Base-by-base conservation (phyloP, 2,329 filamentous ascomycete species). In the Penicillium psychrosexuale region DNA sequence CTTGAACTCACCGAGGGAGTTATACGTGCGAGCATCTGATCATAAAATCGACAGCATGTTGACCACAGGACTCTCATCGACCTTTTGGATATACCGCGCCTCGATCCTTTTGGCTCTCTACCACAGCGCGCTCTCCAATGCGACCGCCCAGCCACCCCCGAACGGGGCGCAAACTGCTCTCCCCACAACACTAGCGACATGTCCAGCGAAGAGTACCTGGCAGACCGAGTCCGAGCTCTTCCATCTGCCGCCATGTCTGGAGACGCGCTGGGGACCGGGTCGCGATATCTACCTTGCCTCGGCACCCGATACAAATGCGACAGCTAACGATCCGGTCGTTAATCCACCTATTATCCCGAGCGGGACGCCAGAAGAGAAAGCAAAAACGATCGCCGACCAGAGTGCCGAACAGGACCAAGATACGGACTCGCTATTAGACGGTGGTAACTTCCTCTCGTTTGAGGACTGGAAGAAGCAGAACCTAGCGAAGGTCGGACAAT, bases 391-490 rank as follows among this genome's bases (percentile, higher is more conserved):
- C 11, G 30, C 45, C 15, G 49, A 47, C 2, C 48, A 48, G 5
- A 50, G n/a, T 6, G 2, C 50, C 13, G 58, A 76, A 12, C 65
- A 74, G 15, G 81, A 85, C 51, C 69, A 78, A 15, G 86, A 89
- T 54, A 78, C 80, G 6, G 88, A 89, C 45, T 86, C 84, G 2
- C 80, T 83, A 0, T 78, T 88, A 11, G 87, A 90, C 66, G 89
- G 90, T 62, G 83, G 87, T 43, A 87, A 91, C 7, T 97, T 97
- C 71, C 85, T 97, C 65, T 97, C 94, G 0, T 99, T 99, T 65
- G 94, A 97, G 70, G 93, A 97, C 66, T 99, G 94, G 94, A 97
- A 96, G 76, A 90, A 88, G 67, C 89, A 92, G 78, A 96, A 96
- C 76, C 77, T 97, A 17, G 89, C 87, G 48, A 90, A 91, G 69